phyloP scores from a whole-genome alignment of 2,329 filamentous ascomycete species.

The Sporothrix pseudoabietina region DNA sequence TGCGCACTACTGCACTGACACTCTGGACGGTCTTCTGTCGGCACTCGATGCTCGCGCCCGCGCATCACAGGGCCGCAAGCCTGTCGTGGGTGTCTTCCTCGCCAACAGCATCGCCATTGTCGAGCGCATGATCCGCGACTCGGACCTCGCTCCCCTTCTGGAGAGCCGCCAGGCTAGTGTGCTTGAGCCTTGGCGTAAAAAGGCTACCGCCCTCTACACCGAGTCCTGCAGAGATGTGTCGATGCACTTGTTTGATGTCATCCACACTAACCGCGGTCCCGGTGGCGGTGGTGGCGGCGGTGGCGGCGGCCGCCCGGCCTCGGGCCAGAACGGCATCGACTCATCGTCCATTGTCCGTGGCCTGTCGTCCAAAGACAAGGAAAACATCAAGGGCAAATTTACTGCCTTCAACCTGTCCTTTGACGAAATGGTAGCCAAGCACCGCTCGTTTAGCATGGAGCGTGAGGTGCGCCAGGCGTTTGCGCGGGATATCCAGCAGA shows the following conservation, averaged over 20 bases:
- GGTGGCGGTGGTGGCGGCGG: constrained; percentile 39
- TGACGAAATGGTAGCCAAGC: constrained; percentile 80
- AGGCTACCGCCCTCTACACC: constrained; percentile 77
- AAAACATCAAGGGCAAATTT: constrained; percentile 96
- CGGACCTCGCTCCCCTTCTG: constrained; percentile 74
- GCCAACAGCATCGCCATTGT: constrained; percentile 85
- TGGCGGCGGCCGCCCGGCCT: constrained; percentile 61
- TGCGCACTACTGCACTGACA: constrained; percentile 85
- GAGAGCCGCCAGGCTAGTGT: constrained; percentile 61
- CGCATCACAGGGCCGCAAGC: constrained; percentile 60
- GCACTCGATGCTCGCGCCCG: constrained; percentile 75
- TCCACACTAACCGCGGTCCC: constrained; percentile 76
- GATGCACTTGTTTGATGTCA: constrained; percentile 81
- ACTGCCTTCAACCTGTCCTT: constrained; percentile 86
- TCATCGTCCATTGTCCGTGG: constrained; percentile 82
- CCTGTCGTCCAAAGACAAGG: constrained; percentile 86
- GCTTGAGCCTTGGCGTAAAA: constrained; percentile 85
- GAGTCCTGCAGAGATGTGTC: constrained; percentile 89
- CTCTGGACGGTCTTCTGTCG: constrained; percentile 76
- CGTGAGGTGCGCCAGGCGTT: constrained; percentile 81
- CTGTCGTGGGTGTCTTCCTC: constrained; percentile 81
- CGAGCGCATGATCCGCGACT: constrained; percentile 79
- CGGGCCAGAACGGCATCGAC: constrained; percentile 68
- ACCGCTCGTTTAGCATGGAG: constrained; percentile 88
- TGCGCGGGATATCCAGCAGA: constrained; percentile 80